Evolutionary conservation across 2,329 filamentous ascomycete genomes (phyloP), one percentile per base, ranked within the genome.

Genomic region (Lizonia empirigonia): DNA sequence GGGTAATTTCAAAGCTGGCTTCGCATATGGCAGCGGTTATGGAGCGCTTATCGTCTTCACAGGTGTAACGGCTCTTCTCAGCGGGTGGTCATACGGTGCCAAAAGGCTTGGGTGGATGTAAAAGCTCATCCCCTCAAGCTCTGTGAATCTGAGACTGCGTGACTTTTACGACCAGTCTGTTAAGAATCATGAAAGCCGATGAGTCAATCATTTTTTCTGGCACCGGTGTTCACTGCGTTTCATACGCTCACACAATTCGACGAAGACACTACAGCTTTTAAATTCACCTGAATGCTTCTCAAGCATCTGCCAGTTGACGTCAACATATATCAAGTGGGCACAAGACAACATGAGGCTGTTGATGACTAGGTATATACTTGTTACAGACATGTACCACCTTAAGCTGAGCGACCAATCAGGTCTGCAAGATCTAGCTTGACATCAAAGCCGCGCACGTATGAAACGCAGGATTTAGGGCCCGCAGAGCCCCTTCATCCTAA

Each of bases 21-120:
- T 71, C 30, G 76, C 72, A 1, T 79, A 78, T 58, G 77, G 75
- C 0, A 75, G 68, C 33, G 72, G 69, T 13, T 79, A 75, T 56
- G 76, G 76, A 10, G 60, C 68, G 26, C 53, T 78, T 23, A 74
- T 78, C 20, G 64, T 71, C 1, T 78, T 77, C 49, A 76, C 74
- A 5, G 76, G 76, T 4, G 61, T 74, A 7, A 76, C 70, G 8
- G 74, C 75, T 13, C 42, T 70, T 5, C 51, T 68, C 16, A 62
- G 64, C 24, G 61, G 66, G 7, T 71, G 68, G 68, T 56, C 65
- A 16, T 63, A 60, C 47, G 63, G 55, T 7, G 69, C 64, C 7
- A 70, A 61, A 52, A 56, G 65, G 20, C 48, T 72, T 41, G 66
- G 67, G 32, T 70, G 67, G 68, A 44, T 70, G 37, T 69, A 51